Base-by-base conservation (phyloP, 768 basidiomycete genomes). In the Postia placenta region DNA sequence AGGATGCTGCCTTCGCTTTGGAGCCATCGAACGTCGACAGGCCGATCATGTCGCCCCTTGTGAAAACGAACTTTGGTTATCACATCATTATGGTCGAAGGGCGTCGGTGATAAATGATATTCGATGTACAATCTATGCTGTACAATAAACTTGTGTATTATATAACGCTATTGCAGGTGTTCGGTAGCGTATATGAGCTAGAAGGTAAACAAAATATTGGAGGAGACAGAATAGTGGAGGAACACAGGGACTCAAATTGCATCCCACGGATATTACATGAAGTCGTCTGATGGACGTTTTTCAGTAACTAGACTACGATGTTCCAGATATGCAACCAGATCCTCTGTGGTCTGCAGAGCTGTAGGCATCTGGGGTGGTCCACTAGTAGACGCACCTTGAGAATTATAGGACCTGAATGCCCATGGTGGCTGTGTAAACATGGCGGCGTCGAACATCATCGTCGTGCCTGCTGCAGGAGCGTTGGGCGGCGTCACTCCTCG, bases 1-100 rank as follows among this genome's bases (percentile, higher is more conserved):
- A 92, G 67, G 89, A 92, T 49, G 90, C 81, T n/a, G 90, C 88
- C 5, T 92, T 92, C 64, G 81, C 80, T 15, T 74, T 92, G 41
- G 70, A 76, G 23, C 88, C 89, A 2, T 92, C 90, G 6, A 78
- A 85, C 3, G 79, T 87, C 52, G 89, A 90, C 66, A 90, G 87
- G 54, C 89, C 90, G 3, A 68, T 76, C 43, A 60, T 79, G 15
- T 86, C 87, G 1, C 67, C 80, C 14, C 75, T 92, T 42, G 83
- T 92, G 27, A 92, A 91, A 68, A 92, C 90, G 5, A 79, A 76
- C 52, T 83, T 83, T 60, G 90, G 90, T 12, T 92, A 92, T 66
- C 90, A 92, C 62, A 83, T 92, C 59, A 91, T 92, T 64, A 88
- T 92, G 87, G 89, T 91, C 5, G 89, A 92, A 68, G 89, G 87